A percentile compares a stretch with the other conserved stretches of the same genome.
Conservation (phyloP, 2,329 filamentous ascomycete genomes). For the Diaporthe velutina region DNA sequence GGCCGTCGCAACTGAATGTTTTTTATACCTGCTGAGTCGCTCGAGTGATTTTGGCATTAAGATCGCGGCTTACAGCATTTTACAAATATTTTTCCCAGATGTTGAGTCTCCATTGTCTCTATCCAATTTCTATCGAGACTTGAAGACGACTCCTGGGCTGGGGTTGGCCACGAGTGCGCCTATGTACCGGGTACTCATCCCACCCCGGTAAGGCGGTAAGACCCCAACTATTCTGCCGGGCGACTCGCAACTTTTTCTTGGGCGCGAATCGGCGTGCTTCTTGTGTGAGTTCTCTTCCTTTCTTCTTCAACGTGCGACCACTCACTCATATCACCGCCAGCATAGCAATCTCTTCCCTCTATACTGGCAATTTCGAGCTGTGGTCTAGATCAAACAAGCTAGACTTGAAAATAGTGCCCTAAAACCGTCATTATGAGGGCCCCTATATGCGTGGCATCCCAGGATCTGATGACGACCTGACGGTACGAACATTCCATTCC, state of each 20-base stretch:
- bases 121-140: background rate
- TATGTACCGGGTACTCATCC: background rate
- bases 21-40: no score
- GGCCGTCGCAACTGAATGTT: no score
- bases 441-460: constrained; percentile 69
- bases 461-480: constrained; percentile 79
- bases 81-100: no score
- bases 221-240: background rate
- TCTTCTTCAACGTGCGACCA: constrained; percentile 48
- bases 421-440: constrained; percentile 80
- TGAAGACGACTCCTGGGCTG: no score
- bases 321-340: constrained; percentile 53
- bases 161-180: no score
- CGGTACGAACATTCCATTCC: constrained; percentile 37
- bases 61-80: no score
- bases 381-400: constrained; percentile 67
- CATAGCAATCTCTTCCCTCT: constrained; percentile 50
- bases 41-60: no score
- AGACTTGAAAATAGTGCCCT: constrained; percentile 54
- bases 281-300: constrained; percentile 7
- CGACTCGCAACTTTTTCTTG: constrained; percentile 33
- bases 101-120: background rate
- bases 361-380: constrained; percentile 65
- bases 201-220: constrained; percentile 30
- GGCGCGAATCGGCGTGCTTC: background rate